Conservation (phyloP, 106 monocot genomes). For the Vanilla planifolia region DNA sequence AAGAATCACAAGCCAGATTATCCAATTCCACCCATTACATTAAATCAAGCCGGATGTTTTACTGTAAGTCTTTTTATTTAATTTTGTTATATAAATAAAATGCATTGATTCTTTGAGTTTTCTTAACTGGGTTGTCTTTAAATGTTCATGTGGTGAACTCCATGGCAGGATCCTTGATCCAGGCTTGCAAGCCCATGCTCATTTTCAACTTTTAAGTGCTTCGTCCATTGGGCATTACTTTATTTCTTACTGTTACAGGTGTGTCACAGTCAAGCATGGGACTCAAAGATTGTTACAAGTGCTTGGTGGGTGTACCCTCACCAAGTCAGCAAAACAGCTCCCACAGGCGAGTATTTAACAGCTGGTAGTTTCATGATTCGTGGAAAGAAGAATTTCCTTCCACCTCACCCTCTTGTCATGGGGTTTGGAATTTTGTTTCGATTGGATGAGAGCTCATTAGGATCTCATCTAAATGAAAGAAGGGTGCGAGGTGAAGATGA, state of each 20-base stretch:
- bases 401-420: slow-evolving; percentile 96
- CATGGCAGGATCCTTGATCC: too few species aligned
- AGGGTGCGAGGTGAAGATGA: slow-evolving; percentile 94
- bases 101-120: too few species aligned
- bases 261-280: slow-evolving; percentile 97
- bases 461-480: slow-evolving; percentile 92
- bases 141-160: too few species aligned
- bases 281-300: slow-evolving; percentile 98
- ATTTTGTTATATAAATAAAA: too few species aligned
- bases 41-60: slow-evolving; percentile 95
- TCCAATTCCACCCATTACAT: slow-evolving; percentile 85
- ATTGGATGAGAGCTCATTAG: slow-evolving; percentile 96
- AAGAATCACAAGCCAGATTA: slow-evolving; percentile 90
- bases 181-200: too few species aligned
- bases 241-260: slow-evolving; percentile 41
- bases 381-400: slow-evolving; percentile 95
- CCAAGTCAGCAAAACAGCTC: slow-evolving; percentile 99
- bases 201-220: too few species aligned
- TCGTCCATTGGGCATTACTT: not conserved
- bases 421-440: slow-evolving; percentile 97
- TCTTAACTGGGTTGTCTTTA: too few species aligned
- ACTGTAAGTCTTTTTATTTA: slow-evolving; percentile 55
- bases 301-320: slow-evolving; percentile 99
- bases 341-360: slow-evolving; percentile 95
- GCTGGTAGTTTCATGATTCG: slow-evolving; percentile 99